Conservation (phyloP, 2,329 filamentous ascomycete species). For the Epichloe amarillans region DNA sequence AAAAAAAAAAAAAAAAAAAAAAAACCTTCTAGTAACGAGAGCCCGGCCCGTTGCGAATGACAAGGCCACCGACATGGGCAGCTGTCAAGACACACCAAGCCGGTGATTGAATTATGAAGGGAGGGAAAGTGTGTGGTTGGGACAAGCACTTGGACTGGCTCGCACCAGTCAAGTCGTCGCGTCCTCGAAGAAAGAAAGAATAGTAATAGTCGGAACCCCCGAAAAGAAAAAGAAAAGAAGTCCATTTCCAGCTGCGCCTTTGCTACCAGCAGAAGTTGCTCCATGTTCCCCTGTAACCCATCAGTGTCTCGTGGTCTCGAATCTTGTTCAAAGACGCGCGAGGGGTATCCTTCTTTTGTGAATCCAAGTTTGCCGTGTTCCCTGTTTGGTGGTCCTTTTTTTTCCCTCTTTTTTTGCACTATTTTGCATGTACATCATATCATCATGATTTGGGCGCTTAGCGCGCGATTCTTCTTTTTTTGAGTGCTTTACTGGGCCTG, state of each 20-base stretch:
- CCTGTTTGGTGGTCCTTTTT: not conserved
- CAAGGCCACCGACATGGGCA: not conserved
- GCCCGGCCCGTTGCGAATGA: not conserved
- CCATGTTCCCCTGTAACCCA: not conserved
- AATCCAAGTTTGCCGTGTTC: not conserved
- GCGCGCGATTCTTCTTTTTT: not conserved
- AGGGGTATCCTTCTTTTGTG: constrained; percentile 3
- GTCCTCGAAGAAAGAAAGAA: not conserved
- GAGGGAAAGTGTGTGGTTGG: not conserved
- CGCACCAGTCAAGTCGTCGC: not conserved
- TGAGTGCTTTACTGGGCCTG: not conserved
- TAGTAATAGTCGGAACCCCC: not conserved
- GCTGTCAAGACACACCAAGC: not conserved
- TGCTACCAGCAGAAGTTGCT: not conserved
- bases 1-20: not conserved
- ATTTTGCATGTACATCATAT: not conserved
- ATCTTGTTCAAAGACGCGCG: not conserved
- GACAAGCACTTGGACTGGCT: not conserved
- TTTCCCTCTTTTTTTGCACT: not conserved
- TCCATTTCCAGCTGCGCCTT: constrained; percentile 1
- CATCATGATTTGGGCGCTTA: constrained; percentile 2
- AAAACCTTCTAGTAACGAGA: not conserved
- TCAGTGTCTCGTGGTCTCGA: not conserved
- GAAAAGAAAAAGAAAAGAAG: not conserved
- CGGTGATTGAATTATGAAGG: not conserved